Evolutionary conservation across 202 grass and related monocot genomes (phyloP).

Genomic region (Panicum virgatum): DNA sequence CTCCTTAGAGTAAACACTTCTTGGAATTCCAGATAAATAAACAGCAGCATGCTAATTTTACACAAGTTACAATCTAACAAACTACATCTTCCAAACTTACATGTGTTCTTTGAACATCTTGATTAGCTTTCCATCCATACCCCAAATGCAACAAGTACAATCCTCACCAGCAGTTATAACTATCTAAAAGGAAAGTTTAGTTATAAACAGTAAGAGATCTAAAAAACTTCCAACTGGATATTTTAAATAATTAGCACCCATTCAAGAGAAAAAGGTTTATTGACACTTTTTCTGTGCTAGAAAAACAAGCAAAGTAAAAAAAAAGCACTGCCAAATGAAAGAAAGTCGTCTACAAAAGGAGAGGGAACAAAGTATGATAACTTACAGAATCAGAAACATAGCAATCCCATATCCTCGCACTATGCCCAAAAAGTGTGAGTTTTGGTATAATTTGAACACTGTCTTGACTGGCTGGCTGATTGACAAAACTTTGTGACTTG

Average conservation of each 20-base stretch:
- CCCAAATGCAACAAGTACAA: conserved; percentile 89
- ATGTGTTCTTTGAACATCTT: conserved; percentile 90
- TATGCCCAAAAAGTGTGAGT: conserved; percentile 77
- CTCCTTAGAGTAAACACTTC: background rate
- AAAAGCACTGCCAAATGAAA: conserved; percentile 25
- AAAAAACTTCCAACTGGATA: conserved; percentile 1
- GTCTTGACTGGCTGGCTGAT: conserved; percentile 8
- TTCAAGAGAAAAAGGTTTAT: background rate
- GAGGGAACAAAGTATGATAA: background rate
- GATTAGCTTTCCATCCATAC: conserved; percentile 69
- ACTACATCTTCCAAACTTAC: conserved; percentile 56
- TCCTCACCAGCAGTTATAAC: conserved; percentile 86
- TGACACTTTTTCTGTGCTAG: background rate
- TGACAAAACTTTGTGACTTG: conserved; percentile 33
- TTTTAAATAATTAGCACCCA: background rate
- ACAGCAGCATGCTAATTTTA: background rate
- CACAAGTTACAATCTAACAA: conserved; percentile 31
- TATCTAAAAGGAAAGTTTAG: conserved; percentile 58
- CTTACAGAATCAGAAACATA: conserved; percentile 86
- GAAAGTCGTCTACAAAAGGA: no score
- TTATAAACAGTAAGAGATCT: conserved; percentile 37
- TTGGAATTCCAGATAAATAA: conserved; percentile 21
- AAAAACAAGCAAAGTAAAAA: background rate
- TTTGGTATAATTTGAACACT: conserved; percentile 37
- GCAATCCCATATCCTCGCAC: conserved; percentile 97